Evolutionary conservation across 1,284 basidiomycete species (phyloP), one percentile per base, ranked within the genome.

Genomic region (Sanghuangporus baumii): DNA sequence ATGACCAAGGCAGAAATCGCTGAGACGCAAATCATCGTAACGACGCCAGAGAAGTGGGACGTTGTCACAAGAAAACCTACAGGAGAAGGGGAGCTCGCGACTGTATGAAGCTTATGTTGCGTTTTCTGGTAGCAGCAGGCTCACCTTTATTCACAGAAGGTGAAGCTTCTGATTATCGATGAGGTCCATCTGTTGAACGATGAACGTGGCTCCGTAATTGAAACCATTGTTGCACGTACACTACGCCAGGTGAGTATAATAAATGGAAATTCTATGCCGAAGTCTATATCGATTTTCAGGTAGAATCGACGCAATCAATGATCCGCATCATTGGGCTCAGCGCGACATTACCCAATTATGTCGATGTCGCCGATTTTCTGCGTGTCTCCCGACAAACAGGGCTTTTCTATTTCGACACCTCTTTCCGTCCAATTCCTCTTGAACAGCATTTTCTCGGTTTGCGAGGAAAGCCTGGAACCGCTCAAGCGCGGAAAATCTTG

Each of bases 31-130:
- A 92, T 99, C 63, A 98, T 99, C 66, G 95, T 99, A 11, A 99
- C 97, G 0, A 99, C 97, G 0, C 97, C 97, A 0, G 97, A 99
- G 73, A 99, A 99, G 75, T 99, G 97, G 97, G 97, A 99, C 69
- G 97, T 99, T 0, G 97, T 99, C 0, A 99, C 97, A 6, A 82
- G 97, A 65, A 99, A 98, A 73, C 95, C 96, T 0, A 94, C 93
- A 0, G 96, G 96, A 6, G 96, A 98, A 74, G 96, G 96, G 12
- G 96, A 98, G 73, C 80, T 99, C 26, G 94, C 94, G 18, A 89
- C 93, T 59, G 94, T 95, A 65, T 61, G 87, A 72, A 16, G 37
- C 14, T 18, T 47, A n/a, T 36, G 41, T 51, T 18, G 4, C 52
- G 16, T 38, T 34, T 36, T 58, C 5, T 57, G 18, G 20, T 4